Conservation (phyloP, 345 rosid species). For the Leavenworthia alabamica region DNA sequence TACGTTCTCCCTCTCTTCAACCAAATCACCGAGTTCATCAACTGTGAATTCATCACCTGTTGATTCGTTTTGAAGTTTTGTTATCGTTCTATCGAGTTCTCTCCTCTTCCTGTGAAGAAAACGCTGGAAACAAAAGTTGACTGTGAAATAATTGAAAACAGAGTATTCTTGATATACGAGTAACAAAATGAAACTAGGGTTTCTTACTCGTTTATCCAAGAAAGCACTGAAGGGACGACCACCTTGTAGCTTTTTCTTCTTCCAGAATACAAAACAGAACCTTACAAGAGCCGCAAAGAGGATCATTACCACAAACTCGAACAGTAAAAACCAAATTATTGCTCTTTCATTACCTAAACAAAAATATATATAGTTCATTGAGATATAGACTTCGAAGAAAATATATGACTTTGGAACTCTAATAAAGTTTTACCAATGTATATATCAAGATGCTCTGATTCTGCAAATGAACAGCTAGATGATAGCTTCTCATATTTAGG, state of each 20-base stretch:
- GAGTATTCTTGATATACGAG: background rate
- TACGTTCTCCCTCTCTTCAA: constrained; percentile 42
- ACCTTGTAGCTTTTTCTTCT: constrained; percentile 66
- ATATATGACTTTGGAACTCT: background rate
- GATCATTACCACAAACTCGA: constrained; percentile 55
- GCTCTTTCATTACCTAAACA: constrained; percentile 48
- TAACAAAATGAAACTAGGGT: background rate
- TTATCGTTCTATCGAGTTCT: constrained; percentile 47
- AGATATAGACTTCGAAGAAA: background rate
- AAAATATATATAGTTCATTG: background rate
- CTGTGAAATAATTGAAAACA: background rate
- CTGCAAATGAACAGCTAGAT: constrained; percentile 57
- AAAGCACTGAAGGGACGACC: constrained; percentile 53
- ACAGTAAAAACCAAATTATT: constrained; percentile 50
- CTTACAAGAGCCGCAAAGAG: constrained; percentile 51
- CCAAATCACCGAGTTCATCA: constrained; percentile 44
- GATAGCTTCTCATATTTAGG: constrained; percentile 51
- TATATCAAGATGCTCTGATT: constrained; percentile 35
- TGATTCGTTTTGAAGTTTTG: constrained; percentile 53
- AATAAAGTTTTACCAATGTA: constrained; percentile 40
- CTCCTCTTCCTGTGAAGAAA: constrained; percentile 64
- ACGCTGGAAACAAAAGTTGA: constrained; percentile 34
- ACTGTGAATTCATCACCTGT: constrained; percentile 32
- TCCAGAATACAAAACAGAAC: constrained; percentile 83
- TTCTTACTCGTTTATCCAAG: constrained; percentile 63